phyloP scores from a whole-genome alignment of 208 protist genomes.

The Novymonas esmeraldas region DNA sequence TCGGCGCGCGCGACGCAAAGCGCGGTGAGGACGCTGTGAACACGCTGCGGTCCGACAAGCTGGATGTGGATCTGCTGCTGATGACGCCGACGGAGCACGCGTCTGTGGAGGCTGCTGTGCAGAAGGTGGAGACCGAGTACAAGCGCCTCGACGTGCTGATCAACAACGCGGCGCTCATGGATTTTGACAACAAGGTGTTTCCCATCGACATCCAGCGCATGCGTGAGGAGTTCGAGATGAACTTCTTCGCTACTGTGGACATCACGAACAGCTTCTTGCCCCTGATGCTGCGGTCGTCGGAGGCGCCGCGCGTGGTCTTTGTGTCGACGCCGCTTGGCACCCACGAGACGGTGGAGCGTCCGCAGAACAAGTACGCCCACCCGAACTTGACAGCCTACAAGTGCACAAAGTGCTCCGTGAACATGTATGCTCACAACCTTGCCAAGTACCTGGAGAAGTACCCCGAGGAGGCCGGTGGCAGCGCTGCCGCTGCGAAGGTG shows the following conservation, averaged over 20 bases:
- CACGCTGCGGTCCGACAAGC: conserved; percentile 42
- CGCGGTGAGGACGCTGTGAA: conserved; percentile 57
- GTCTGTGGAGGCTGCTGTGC: conserved; percentile 53
- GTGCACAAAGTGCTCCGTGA: conserved; percentile 70
- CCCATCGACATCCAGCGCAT: conserved; percentile 59
- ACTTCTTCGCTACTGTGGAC: conserved; percentile 62
- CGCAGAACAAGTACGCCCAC: conserved; percentile 52
- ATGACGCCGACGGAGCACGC: conserved; percentile 53
- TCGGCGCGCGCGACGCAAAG: conserved; percentile 67
- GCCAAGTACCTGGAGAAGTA: conserved; percentile 62
- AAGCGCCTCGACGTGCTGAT: conserved; percentile 72
- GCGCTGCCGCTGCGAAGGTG: conserved; percentile 64
- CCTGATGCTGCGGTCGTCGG: conserved; percentile 57
- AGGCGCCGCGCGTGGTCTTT: conserved; percentile 74
- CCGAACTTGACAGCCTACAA: conserved; percentile 57
- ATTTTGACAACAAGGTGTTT: conserved; percentile 39
- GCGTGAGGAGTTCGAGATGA: conserved; percentile 64
- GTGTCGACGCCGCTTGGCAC: conserved; percentile 73
- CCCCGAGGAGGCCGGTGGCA: conserved; percentile 46
- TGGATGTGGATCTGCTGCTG: conserved; percentile 51
- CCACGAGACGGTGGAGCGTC: conserved; percentile 51
- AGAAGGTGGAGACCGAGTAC: conserved; percentile 44
- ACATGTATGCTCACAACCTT: conserved; percentile 87
- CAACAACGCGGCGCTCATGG: conserved; percentile 75
- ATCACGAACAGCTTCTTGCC: conserved; percentile 79